These are phyloP conservation scores for Dryas drummondii DNA, from an alignment of 306 rosid genomes.

Conservation along the genomic window DNA sequence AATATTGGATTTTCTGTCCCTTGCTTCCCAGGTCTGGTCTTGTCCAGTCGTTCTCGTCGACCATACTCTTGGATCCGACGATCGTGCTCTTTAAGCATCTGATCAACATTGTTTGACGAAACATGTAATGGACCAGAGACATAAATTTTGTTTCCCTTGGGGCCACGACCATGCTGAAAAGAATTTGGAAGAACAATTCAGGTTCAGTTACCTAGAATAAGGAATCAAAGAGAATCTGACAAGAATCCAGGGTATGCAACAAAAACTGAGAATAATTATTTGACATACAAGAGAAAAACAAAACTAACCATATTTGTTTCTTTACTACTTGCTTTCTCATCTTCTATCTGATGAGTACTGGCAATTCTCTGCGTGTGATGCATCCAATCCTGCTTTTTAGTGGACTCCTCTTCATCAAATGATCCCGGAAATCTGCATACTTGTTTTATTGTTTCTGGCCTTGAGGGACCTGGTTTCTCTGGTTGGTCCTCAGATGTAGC, in stretches of 20 bases:
- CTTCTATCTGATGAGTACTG: constrained; percentile 41
- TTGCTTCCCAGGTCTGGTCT: constrained; percentile 19
- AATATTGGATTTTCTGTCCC: neutral
- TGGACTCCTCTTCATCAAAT: constrained; percentile 42
- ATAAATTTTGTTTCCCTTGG: constrained; percentile 57
- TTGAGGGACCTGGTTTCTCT: constrained; percentile 45
- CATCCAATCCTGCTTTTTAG: constrained; percentile 45
- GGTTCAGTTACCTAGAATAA: neutral
- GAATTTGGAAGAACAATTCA: constrained; percentile 1
- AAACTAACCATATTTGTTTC: constrained; percentile 54
- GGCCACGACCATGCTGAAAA: constrained; percentile 52
- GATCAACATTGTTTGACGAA: constrained; percentile 71
- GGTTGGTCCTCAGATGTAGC: constrained; percentile 36
- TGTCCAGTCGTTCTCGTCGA: constrained; percentile 52
- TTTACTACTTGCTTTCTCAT: constrained; percentile 36
- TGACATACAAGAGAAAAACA: constrained; percentile 1
- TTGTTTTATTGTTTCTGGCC: constrained; percentile 27
- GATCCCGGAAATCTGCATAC: constrained; percentile 40
- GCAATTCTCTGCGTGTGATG: constrained; percentile 38
- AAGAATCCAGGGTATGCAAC: neutral
- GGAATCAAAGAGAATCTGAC: neutral
- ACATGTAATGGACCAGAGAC: constrained; percentile 72
- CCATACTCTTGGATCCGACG: constrained; percentile 71
- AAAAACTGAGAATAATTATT: neutral
- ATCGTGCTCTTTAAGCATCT: constrained; percentile 77